phyloP scores from a whole-genome alignment of 2,329 filamentous ascomycete genomes.

The Scedosporium minutisporum region DNA sequence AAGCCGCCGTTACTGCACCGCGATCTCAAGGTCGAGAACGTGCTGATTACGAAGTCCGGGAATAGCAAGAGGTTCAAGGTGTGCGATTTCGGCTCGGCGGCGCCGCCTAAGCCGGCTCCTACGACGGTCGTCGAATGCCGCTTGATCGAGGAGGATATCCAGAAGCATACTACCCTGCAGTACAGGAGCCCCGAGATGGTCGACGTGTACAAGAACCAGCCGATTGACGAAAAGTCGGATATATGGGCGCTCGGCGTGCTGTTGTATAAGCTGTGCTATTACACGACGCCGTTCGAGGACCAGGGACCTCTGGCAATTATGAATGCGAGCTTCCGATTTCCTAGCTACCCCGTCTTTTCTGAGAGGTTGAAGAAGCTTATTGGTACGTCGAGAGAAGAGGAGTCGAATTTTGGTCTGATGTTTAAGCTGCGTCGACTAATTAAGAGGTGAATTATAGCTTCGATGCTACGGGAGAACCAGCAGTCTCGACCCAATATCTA shows the following conservation, averaged over 20 bases:
- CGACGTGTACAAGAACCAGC: slow-evolving; percentile 91
- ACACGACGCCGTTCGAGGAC: slow-evolving; percentile 97
- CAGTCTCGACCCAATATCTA: slow-evolving; percentile 81
- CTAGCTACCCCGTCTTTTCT: slow-evolving; percentile 79
- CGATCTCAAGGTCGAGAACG: slow-evolving; percentile 96
- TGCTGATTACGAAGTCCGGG: slow-evolving; percentile 67
- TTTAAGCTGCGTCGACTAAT: not conserved
- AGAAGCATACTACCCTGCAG: slow-evolving; percentile 93
- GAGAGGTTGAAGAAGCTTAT: slow-evolving; percentile 84
- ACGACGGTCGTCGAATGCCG: slow-evolving; percentile 81
- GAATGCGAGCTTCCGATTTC: slow-evolving; percentile 90
- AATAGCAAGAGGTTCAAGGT: slow-evolving; percentile 78
- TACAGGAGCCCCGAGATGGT: slow-evolving; percentile 99
- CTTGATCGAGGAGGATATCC: slow-evolving; percentile 90
- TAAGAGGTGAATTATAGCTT: slow-evolving; percentile 40
- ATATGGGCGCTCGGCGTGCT: slow-evolving; percentile 96
- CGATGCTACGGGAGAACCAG: slow-evolving; percentile 82
- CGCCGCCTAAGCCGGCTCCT: slow-evolving; percentile 73
- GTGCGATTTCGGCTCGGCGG: slow-evolving; percentile 94
- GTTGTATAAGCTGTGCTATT: slow-evolving; percentile 97
- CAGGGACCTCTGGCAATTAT: slow-evolving; percentile 95
- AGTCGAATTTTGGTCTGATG: not conserved
- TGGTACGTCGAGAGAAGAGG: slow-evolving; percentile 38
- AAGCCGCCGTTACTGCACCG: slow-evolving; percentile 87
- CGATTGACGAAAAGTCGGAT: slow-evolving; percentile 97